These are phyloP conservation scores for Oryza meridionalis DNA, from an alignment of 176 grass and related monocot species.

Conservation along the genomic window DNA sequence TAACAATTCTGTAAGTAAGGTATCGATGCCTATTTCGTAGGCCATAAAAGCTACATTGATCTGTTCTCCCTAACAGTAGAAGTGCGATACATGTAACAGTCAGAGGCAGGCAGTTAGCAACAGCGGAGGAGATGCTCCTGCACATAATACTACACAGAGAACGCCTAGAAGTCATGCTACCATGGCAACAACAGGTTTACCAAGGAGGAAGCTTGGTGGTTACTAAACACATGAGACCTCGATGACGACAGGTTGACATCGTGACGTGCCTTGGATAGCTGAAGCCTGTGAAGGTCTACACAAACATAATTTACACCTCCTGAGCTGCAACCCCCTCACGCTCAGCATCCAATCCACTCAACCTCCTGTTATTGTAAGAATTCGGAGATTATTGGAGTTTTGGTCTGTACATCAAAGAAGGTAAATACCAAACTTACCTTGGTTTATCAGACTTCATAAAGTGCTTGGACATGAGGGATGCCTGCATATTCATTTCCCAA, in stretches of 20 bases:
- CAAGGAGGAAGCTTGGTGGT: slow-evolving; percentile 11
- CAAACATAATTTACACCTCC: slow-evolving; percentile 26
- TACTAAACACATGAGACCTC: slow-evolving; percentile 26
- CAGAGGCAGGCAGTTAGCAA: slow-evolving; percentile 27
- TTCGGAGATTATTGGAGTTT: neutral
- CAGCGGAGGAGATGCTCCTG: slow-evolving; percentile 44
- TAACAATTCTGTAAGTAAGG: neutral
- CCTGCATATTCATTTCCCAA: slow-evolving; percentile 65
- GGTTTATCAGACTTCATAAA: slow-evolving; percentile 90
- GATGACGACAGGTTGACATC: neutral
- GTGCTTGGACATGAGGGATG: slow-evolving; percentile 96
- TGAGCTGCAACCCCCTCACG: slow-evolving; percentile 19
- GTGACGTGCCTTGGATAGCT: slow-evolving; percentile 12
- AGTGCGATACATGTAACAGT: slow-evolving; percentile 27
- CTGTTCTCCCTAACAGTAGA: slow-evolving; percentile 28
- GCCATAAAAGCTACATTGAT: neutral
- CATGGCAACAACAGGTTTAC: slow-evolving; percentile 20
- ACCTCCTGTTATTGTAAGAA: slow-evolving; percentile 39
- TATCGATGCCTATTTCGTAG: neutral
- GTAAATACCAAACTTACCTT: slow-evolving; percentile 54
- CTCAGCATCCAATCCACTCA: slow-evolving; percentile 49
- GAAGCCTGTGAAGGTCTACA: slow-evolving; percentile 18
- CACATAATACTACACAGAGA: slow-evolving; percentile 34
- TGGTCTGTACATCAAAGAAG: slow-evolving; percentile 12
- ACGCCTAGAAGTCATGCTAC: slow-evolving; percentile 9